Percentiles rank a stretch among this genome's conserved stretches.
phyloP scores from a whole-genome alignment of 2,329 filamentous ascomycete species.

The Cercospora canescens region DNA sequence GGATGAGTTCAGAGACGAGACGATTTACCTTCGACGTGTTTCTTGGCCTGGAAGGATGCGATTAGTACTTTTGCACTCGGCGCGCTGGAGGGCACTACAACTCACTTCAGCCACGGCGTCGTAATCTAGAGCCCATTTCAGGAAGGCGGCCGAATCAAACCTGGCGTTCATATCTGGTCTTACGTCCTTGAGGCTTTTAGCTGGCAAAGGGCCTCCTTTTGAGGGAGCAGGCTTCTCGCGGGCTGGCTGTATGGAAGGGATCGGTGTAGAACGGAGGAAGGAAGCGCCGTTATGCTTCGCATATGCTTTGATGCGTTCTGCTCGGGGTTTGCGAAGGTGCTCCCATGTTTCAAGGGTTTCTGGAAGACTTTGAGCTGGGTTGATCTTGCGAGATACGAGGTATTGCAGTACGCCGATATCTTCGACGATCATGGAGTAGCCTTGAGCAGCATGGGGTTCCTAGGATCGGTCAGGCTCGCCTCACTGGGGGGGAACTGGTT shows the following conservation, averaged over 20 bases:
- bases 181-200: not conserved
- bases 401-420: conserved; percentile 17
- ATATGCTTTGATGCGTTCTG: conserved; percentile 14
- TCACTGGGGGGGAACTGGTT: not conserved
- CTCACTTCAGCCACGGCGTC: conserved; percentile 14
- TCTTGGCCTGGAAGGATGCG: not conserved
- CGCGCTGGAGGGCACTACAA: not conserved
- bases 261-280: not conserved
- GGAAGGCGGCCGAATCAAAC: conserved; percentile 5
- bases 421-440: conserved; percentile 19
- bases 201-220: not conserved
- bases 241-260: not conserved
- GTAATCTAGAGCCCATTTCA: conserved; percentile 15
- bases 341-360: conserved; percentile 10
- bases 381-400: not conserved
- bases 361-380: not conserved
- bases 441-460: conserved; percentile 15
- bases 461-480: not conserved
- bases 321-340: conserved; percentile 11
- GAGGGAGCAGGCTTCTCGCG: not conserved
- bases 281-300: conserved; percentile 8
- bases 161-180: conserved; percentile 6
- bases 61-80: not conserved
- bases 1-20: not conserved
- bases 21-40: not conserved